These are phyloP conservation scores for Allomyces macrogynus DNA, from an alignment of 192 early-diverging fungal genomes.

Conservation along the genomic window DNA sequence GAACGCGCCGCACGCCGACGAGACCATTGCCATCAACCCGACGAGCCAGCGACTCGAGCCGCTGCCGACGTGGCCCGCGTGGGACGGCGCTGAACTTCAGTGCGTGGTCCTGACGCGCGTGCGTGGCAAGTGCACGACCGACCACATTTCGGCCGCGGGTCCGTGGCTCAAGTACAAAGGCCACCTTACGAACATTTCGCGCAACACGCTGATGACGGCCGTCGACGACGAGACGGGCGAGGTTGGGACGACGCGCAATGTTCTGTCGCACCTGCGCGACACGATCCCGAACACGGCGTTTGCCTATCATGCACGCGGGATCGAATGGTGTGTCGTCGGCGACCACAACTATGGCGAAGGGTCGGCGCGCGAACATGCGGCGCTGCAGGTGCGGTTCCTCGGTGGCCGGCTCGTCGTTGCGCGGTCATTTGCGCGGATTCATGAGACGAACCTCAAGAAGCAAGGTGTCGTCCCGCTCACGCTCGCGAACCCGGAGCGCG, in stretches of 20 bases:
- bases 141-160: slow-evolving; percentile 95
- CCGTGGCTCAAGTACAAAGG: slow-evolving; percentile 98
- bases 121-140: slow-evolving; percentile 97
- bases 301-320: no score
- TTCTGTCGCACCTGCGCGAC: slow-evolving; percentile 20
- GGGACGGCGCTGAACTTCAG: slow-evolving; percentile 61
- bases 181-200: slow-evolving; percentile 89
- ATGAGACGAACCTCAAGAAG: slow-evolving; percentile 99
- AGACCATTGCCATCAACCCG: slow-evolving; percentile 14
- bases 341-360: slow-evolving; percentile 84
- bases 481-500: slow-evolving; percentile 56
- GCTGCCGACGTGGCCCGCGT: slow-evolving; percentile 66
- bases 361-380: slow-evolving; percentile 81
- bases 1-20: slow-evolving; percentile 54
- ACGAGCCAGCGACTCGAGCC: slow-evolving; percentile 57
- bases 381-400: slow-evolving; percentile 67
- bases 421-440: slow-evolving; percentile 93
- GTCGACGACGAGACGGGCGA: slow-evolving; percentile 75
- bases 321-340: no score
- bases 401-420: slow-evolving; percentile 68
- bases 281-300: no score
- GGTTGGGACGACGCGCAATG: slow-evolving; percentile 61
- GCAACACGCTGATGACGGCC: slow-evolving; percentile 95
- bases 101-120: slow-evolving; percentile 77
- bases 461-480: slow-evolving; percentile 92